A percentile compares a stretch with the other conserved stretches of the same genome.
Conservation (phyloP, 768 basidiomycete species). For the Tulasnella sp. region DNA sequence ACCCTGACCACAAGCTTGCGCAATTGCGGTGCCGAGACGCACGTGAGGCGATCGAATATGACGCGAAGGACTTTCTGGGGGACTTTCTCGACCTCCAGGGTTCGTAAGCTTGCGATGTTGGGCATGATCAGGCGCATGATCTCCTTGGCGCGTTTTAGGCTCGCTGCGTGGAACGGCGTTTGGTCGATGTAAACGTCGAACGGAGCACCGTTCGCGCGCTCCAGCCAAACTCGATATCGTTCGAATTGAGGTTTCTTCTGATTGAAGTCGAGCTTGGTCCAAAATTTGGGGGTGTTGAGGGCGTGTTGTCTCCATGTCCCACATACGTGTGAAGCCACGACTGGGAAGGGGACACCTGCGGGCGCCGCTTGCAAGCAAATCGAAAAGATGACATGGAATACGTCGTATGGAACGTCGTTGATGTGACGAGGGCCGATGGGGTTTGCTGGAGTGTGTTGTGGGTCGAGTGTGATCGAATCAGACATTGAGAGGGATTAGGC, state of each 20-base stretch:
- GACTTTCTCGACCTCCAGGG: slow-evolving; percentile 39
- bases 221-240: neutral
- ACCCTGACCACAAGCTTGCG: slow-evolving; percentile 65
- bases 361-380: neutral
- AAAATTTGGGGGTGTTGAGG: slow-evolving; percentile 42
- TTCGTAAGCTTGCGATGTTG: slow-evolving; percentile 43
- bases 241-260: neutral
- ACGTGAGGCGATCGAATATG: slow-evolving; percentile 59
- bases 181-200: neutral
- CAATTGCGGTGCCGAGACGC: slow-evolving; percentile 57
- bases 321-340: neutral
- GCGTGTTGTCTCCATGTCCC: slow-evolving; percentile 34
- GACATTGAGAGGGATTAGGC: too few species aligned
- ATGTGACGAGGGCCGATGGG: neutral
- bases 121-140: neutral
- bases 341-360: neutral
- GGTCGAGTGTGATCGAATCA: too few species aligned
- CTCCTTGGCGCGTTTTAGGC: neutral
- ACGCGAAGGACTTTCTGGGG: slow-evolving; percentile 48
- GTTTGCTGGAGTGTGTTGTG: too few species aligned
- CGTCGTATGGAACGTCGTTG: slow-evolving; percentile 6
- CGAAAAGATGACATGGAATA: neutral
- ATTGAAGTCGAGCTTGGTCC: neutral
- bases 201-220: neutral
- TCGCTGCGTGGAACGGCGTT: neutral